A percentile compares a stretch with the other conserved stretches of the same genome.
phyloP scores from a whole-genome alignment of 1,284 basidiomycete species.

The Wolfiporia cocos region DNA sequence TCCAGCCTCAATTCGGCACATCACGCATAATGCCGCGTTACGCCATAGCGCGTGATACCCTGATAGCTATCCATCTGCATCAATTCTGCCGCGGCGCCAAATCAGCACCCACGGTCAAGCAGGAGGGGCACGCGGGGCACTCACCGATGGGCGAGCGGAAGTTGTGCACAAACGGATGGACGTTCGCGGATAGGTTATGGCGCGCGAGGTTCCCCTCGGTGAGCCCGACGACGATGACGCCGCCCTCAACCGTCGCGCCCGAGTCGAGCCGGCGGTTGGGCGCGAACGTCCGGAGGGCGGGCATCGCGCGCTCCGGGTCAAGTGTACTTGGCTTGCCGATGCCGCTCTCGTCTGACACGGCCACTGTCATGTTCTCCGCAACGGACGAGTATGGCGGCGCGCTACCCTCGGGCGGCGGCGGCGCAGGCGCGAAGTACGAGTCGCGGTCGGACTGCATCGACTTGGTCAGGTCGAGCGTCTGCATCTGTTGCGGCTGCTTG shows the following conservation, averaged over 20 bases:
- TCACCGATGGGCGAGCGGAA: conserved; percentile 26
- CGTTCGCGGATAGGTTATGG: conserved; percentile 15
- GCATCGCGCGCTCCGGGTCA: conserved; percentile 2
- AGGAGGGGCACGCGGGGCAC: conserved; percentile 1
- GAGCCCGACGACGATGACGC: conserved; percentile 14
- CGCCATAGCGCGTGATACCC: conserved; percentile 6
- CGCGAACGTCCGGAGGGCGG: conserved; percentile 16
- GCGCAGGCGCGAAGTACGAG: conserved; percentile 8
- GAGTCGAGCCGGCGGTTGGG: conserved; percentile 22
- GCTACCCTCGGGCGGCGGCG: conserved; percentile 1
- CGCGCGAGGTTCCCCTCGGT: conserved; percentile 19
- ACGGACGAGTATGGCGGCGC: not conserved
- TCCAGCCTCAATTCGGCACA: no score
- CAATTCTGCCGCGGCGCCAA: conserved; percentile 1
- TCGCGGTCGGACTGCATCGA: conserved; percentile 12
- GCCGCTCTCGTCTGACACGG: conserved; percentile 1
- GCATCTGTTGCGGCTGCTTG: conserved; percentile 13
- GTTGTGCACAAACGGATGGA: conserved; percentile 25
- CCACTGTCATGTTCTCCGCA: not conserved
- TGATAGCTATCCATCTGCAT: conserved; percentile 8
- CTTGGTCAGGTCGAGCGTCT: conserved; percentile 12
- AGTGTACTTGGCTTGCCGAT: conserved; percentile 7
- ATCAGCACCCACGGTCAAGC: not conserved
- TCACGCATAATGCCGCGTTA: no score
- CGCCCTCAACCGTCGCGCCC: conserved; percentile 18